A percentile compares a stretch with the other conserved stretches of the same genome.
phyloP scores from a whole-genome alignment of 1,139 yeast genomes.

The Yamadazyma sp. region DNA sequence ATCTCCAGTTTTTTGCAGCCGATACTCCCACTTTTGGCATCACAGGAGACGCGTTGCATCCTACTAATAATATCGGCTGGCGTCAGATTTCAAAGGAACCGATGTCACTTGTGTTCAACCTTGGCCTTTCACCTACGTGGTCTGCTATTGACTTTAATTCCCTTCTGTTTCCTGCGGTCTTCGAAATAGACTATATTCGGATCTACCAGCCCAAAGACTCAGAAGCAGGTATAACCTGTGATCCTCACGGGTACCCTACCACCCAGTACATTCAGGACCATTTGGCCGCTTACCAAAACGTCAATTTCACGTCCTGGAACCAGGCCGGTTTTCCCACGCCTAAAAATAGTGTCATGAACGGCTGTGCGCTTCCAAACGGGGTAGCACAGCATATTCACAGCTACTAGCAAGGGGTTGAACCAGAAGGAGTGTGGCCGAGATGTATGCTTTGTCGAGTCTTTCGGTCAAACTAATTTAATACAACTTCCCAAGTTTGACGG shows the following conservation, averaged over 20 bases:
- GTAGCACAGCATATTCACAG: background rate
- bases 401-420: too few relatives aligned
- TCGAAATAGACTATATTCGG: slow-evolving; percentile 28
- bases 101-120: slow-evolving; percentile 28
- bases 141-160: slow-evolving; percentile 23
- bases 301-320: slow-evolving; percentile 25
- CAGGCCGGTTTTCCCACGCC: slow-evolving; percentile 27
- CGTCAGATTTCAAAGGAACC: slow-evolving; percentile 30
- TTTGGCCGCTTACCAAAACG: slow-evolving; percentile 22
- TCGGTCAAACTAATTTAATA: too few relatives aligned
- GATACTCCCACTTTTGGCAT: slow-evolving; percentile 21
- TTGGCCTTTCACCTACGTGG: slow-evolving; percentile 31
- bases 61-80: slow-evolving; percentile 26
- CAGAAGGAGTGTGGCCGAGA: too few relatives aligned
- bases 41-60: slow-evolving; percentile 27
- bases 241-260: slow-evolving; percentile 28
- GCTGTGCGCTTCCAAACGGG: slow-evolving; percentile 11
- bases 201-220: slow-evolving; percentile 26
- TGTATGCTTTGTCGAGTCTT: too few relatives aligned
- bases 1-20: slow-evolving; percentile 25
- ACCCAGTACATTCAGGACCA: slow-evolving; percentile 26
- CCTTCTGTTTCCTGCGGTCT: slow-evolving; percentile 24
- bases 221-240: slow-evolving; percentile 24
- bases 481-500: too few relatives aligned
- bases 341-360: slow-evolving; percentile 20